Percentiles rank a stretch among this genome's conserved stretches.
phyloP scores from a whole-genome alignment of 805 yeast species.

The Kuraishia ogatae region DNA sequence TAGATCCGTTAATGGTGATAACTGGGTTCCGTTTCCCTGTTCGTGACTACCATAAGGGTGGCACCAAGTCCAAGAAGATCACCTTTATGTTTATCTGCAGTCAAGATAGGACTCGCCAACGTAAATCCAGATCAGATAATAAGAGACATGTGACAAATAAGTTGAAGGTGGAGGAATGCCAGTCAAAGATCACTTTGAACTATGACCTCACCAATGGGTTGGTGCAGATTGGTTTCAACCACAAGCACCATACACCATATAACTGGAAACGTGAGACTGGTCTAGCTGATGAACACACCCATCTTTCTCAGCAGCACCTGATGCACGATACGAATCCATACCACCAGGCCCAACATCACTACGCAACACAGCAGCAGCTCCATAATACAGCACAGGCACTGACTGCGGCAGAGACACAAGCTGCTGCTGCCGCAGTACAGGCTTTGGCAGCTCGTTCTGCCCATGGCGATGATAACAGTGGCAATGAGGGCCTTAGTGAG shows the following conservation, averaged over 20 bases:
- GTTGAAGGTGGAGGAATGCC: slow-evolving; percentile 31
- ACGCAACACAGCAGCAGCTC: background rate
- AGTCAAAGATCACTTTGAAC: slow-evolving; percentile 28
- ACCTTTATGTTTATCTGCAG: slow-evolving; percentile 37
- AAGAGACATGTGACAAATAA: slow-evolving; percentile 28
- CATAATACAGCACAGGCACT: background rate
- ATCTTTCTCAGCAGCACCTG: background rate
- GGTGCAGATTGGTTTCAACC: slow-evolving; percentile 27
- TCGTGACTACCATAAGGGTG: slow-evolving; percentile 36
- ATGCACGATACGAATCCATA: background rate
- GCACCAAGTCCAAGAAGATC: slow-evolving; percentile 29
- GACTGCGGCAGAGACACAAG: slow-evolving; percentile 1
- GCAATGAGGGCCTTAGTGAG: background rate
- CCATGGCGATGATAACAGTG: background rate
- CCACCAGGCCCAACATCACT: background rate
- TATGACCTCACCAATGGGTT: slow-evolving; percentile 29
- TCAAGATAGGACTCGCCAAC: slow-evolving; percentile 31
- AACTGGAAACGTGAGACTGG: slow-evolving; percentile 19
- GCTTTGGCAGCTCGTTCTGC: background rate
- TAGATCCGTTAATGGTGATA: slow-evolving; percentile 28
- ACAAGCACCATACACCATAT: slow-evolving; percentile 30
- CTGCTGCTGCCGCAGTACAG: background rate
- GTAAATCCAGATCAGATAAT: slow-evolving; percentile 31
- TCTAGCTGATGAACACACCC: background rate
- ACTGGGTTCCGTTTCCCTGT: slow-evolving; percentile 36